A percentile compares a stretch with the other conserved stretches of the same genome.
Conservation (phyloP, 805 yeast genomes). For the Metschnikowia reukaufii region DNA sequence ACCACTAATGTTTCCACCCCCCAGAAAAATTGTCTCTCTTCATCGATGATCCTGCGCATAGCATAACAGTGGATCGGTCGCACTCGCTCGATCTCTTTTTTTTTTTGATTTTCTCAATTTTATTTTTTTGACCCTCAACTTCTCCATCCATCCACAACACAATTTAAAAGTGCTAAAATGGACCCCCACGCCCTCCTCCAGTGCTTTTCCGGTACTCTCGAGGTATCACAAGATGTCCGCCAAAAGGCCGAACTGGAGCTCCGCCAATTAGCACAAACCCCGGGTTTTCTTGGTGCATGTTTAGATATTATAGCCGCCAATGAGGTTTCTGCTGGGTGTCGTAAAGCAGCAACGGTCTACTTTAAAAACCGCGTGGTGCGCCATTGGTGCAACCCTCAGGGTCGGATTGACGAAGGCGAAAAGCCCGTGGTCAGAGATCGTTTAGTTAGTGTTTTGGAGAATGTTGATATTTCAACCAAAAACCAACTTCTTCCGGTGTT, state of each 20-base stretch:
- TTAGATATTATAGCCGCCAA: slow-evolving; percentile 64
- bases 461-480: slow-evolving; percentile 32
- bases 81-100: too few relatives aligned
- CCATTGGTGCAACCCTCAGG: slow-evolving; percentile 50
- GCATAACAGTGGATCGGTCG: too few relatives aligned
- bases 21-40: too few relatives aligned
- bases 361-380: slow-evolving; percentile 72
- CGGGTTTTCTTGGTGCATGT: slow-evolving; percentile 83
- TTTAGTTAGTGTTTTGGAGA: slow-evolving; percentile 60
- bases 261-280: slow-evolving; percentile 51
- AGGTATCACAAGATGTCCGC: slow-evolving; percentile 60
- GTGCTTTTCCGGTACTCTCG: slow-evolving; percentile 78
- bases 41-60: slow-evolving; percentile 1
- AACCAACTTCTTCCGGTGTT: slow-evolving; percentile 41
- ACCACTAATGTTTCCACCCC: too few relatives aligned
- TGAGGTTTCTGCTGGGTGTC: slow-evolving; percentile 43
- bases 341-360: slow-evolving; percentile 76
- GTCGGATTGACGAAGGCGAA: slow-evolving; percentile 63
- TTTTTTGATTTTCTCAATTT: too few relatives aligned
- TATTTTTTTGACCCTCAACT: neutral
- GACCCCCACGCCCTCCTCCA: slow-evolving; percentile 65
- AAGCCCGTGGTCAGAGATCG: slow-evolving; percentile 71
- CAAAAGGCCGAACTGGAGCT: slow-evolving; percentile 70
- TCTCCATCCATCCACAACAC: neutral
- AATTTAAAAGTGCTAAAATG: slow-evolving; percentile 41